phyloP scores from a whole-genome alignment of 305 asterid genomes.

The Fraxinus platypoda region DNA sequence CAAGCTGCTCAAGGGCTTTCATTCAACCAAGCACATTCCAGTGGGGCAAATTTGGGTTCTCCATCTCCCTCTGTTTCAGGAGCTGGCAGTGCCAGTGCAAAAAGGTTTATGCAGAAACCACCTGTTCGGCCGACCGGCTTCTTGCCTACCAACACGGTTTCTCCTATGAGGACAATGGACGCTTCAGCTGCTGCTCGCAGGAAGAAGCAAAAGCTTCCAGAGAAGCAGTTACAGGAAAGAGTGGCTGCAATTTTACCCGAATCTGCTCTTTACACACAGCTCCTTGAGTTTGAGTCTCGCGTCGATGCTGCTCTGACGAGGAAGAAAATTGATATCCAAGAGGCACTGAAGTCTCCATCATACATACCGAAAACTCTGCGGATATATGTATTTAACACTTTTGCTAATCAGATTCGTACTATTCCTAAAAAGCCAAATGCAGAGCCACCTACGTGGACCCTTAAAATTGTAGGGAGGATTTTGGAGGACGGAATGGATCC shows the following conservation, averaged over 20 bases:
- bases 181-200: constrained; percentile 76
- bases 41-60: constrained; percentile 61
- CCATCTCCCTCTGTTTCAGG: constrained; percentile 76
- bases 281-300: constrained; percentile 89
- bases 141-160: constrained; percentile 39
- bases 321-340: constrained; percentile 95
- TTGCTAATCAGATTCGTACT: constrained; percentile 74
- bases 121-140: constrained; percentile 79
- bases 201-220: constrained; percentile 96
- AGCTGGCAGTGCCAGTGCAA: constrained; percentile 50
- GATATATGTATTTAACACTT: constrained; percentile 79
- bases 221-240: constrained; percentile 86
- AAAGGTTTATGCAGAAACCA: constrained; percentile 80
- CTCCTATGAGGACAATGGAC: constrained; percentile 80
- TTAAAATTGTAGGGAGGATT: constrained; percentile 87
- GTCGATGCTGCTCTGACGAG: constrained; percentile 85
- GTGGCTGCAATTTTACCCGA: constrained; percentile 95
- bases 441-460: constrained; percentile 95
- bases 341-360: constrained; percentile 73
- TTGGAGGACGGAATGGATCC: constrained; percentile 92
- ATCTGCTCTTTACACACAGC: constrained; percentile 92
- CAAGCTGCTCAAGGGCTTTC: constrained; percentile 77
- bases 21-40: constrained; percentile 63
- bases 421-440: constrained; percentile 89
- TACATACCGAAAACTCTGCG: constrained; percentile 83